A percentile compares a stretch with the other conserved stretches of the same genome.
These are phyloP conservation scores for Dendrocalamus latiflorus DNA, from an alignment of 202 grass and related monocot genomes.

Conservation along the genomic window DNA sequence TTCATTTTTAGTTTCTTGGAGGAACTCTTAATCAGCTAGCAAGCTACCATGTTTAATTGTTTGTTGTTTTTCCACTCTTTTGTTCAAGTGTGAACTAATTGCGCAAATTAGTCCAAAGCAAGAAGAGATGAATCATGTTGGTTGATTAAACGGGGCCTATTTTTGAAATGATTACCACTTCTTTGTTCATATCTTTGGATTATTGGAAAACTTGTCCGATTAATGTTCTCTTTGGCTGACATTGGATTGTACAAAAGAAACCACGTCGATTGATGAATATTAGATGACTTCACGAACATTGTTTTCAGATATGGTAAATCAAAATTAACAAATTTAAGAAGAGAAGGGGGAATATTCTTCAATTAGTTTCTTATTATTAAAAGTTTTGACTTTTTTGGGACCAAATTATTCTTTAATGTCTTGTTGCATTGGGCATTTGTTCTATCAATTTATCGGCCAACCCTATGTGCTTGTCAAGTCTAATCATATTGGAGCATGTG, in stretches of 20 bases:
- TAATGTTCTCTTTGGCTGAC: not conserved
- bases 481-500: slow-evolving; percentile 19
- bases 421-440: slow-evolving; percentile 36
- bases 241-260: slow-evolving; percentile 5
- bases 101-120: slow-evolving; percentile 33
- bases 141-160: not conserved
- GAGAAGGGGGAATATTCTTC: slow-evolving; percentile 14
- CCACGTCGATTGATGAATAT: not conserved
- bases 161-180: slow-evolving; percentile 1
- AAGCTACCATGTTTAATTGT: slow-evolving; percentile 22
- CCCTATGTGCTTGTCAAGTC: not conserved
- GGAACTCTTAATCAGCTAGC: slow-evolving; percentile 1
- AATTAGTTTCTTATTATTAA: slow-evolving; percentile 10
- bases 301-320: slow-evolving; percentile 3
- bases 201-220: not conserved
- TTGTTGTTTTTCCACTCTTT: slow-evolving; percentile 3
- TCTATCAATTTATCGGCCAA: slow-evolving; percentile 25
- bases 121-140: slow-evolving; percentile 17
- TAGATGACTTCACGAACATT: not conserved
- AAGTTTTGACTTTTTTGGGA: slow-evolving; percentile 24
- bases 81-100: slow-evolving; percentile 25
- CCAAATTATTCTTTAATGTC: slow-evolving; percentile 8
- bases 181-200: not conserved
- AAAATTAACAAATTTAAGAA: not conserved
- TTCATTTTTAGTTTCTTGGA: slow-evolving; percentile 25